Percentiles rank a stretch among this genome's conserved stretches.
Evolutionary conservation across 2,329 filamentous ascomycete species (phyloP).

Genomic region (Cercospora sojina): DNA sequence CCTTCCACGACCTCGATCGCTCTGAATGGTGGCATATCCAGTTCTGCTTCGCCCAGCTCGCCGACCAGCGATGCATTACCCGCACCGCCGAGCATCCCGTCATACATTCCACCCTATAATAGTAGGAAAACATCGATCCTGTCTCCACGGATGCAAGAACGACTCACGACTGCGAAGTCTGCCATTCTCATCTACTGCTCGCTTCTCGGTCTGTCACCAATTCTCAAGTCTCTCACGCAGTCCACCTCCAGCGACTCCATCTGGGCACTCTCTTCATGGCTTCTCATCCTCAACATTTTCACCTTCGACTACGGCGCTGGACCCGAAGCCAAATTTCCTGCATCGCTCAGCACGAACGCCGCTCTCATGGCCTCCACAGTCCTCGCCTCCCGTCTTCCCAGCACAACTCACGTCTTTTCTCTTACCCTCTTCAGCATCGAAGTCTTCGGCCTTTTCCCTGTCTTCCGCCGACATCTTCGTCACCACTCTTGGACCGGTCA

Average conservation of each 20-base stretch:
- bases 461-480: constrained; percentile 85
- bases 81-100: background rate
- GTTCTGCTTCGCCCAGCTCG: constrained; percentile 3
- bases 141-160: constrained; percentile 59
- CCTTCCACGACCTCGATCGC: background rate
- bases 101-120: constrained; percentile 23
- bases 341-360: constrained; percentile 85
- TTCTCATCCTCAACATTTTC: constrained; percentile 93
- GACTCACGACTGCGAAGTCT: constrained; percentile 83
- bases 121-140: constrained; percentile 38
- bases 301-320: constrained; percentile 93
- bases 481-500: constrained; percentile 82
- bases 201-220: constrained; percentile 85
- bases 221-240: constrained; percentile 91
- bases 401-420: constrained; percentile 91
- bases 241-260: constrained; percentile 94
- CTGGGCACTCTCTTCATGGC: constrained; percentile 93
- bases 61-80: background rate
- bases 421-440: constrained; percentile 95
- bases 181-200: constrained; percentile 91
- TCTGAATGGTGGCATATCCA: constrained; percentile 1
- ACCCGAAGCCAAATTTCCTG: constrained; percentile 62
- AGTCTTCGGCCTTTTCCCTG: constrained; percentile 95
- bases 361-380: constrained; percentile 96
- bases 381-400: constrained; percentile 81